Base-by-base conservation (phyloP, 225 moss, liverwort and hornwort genomes). In the Bryum argenteum region DNA sequence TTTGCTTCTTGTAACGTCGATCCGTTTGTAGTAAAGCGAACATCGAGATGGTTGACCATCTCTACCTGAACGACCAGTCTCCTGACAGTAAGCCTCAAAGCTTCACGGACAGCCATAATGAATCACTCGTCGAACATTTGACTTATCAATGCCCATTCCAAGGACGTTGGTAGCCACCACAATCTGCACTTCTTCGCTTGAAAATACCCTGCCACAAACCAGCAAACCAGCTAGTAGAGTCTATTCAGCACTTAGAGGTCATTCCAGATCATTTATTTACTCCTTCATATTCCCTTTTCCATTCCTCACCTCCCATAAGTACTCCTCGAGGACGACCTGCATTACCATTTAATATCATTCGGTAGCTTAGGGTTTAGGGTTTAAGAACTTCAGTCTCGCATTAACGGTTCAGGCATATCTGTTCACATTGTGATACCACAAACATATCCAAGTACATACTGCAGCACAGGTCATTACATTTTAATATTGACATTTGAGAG, bases 91-190 rank as follows among this genome's bases (percentile, higher is more conserved):
- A 4, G 91, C 70, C 72, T 91, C 91, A 37, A 93, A 82, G 74
- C 85, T 88, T 76, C 83, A 89, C 3, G 93, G 85, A 72, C 89
- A 93, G 37, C 93, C 91, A 70, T 89, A 91, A 71, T 91, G 93
- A 75, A 93, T 88, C 15, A 89, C 91, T 54, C 80, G 78, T 43
- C 86, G 82, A 71, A 90, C 84, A 65, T 92, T 87, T 43, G 82
- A 84, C 61, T 93, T 93, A 63, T 88, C 93, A 75, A 91, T 91
- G 19, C 89, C 87, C 93, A 89, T 93, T 23, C 89, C 93, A 51
- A 93, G 91, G 48, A 89, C 91, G 40, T 89, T 82, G 19, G 89
- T 89, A 5, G 91, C 93, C 61, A 93, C 89, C 58, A 89, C 87
- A 60, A 91, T 85, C 70, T 88, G 87, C 71, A 91, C 67, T 52